phyloP scores from a whole-genome alignment of 441 rosid genomes.

The Erysimum cheiri region DNA sequence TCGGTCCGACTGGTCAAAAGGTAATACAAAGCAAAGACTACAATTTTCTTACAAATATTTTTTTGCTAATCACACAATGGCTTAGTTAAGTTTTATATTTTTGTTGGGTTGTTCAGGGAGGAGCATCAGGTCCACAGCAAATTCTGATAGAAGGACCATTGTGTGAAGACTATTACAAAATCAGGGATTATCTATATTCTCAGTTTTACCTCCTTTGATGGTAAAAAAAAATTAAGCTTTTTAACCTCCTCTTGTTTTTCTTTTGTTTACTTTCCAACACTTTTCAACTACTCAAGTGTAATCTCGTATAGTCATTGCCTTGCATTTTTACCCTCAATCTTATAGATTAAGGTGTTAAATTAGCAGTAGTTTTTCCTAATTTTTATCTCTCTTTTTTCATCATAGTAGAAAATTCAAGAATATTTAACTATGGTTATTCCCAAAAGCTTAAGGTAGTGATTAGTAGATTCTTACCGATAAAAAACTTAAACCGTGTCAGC shows the following conservation, averaged over 20 bases:
- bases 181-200: constrained; percentile 82
- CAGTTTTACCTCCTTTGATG: constrained; percentile 80
- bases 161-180: constrained; percentile 91
- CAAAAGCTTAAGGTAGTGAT: background rate
- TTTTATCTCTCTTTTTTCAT: background rate
- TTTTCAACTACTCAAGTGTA: background rate
- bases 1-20: constrained; percentile 83
- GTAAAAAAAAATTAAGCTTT: background rate
- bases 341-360: background rate
- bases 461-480: no score
- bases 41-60: background rate
- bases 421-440: background rate
- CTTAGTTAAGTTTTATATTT: background rate
- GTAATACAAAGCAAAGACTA: constrained; percentile 45
- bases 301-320: background rate
- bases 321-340: background rate
- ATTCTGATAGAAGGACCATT: constrained; percentile 91
- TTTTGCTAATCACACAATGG: background rate
- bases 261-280: background rate
- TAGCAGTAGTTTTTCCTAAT: background rate
- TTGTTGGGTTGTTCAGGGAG: constrained; percentile 30
- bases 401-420: background rate
- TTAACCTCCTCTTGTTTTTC: no score
- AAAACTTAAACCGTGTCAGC: no score
- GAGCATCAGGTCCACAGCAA: constrained; percentile 73